phyloP scores from a whole-genome alignment of 768 basidiomycete genomes.

The button mushroom (Agaricus bisporus) region DNA sequence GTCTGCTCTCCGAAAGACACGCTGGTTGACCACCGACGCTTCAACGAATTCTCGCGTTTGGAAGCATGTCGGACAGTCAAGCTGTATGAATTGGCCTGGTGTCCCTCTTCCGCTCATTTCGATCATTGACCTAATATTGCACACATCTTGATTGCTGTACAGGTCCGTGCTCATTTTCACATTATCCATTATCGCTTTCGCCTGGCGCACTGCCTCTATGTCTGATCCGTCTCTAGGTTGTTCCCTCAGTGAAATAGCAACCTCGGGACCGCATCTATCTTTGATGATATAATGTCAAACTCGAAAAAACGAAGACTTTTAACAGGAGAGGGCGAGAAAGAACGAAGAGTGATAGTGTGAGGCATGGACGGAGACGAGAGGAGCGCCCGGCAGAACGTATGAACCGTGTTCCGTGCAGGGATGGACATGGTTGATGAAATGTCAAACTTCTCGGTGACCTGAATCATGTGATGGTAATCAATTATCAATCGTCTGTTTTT shows the following conservation, averaged over 20 bases:
- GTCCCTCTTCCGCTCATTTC: no score
- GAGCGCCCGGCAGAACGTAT: background rate
- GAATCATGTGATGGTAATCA: no score
- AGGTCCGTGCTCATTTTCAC: slow-evolving; percentile 69
- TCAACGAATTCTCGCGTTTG: no score
- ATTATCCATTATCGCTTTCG: slow-evolving; percentile 55
- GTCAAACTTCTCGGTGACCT: no score
- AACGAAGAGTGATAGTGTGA: slow-evolving; percentile 10
- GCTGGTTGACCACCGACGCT: no score
- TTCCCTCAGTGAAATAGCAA: slow-evolving; percentile 30
- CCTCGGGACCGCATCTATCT: slow-evolving; percentile 29
- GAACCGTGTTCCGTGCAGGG: background rate
- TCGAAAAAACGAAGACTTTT: slow-evolving; percentile 11
- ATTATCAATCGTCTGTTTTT: no score
- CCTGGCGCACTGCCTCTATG: slow-evolving; percentile 62
- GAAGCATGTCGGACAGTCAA: no score
- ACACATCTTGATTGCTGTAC: no score
- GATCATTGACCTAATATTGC: background rate
- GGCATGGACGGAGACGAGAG: slow-evolving; percentile 1
- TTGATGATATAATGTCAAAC: background rate
- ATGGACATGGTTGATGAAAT: background rate
- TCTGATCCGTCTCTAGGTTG: slow-evolving; percentile 28
- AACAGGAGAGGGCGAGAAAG: slow-evolving; percentile 24
- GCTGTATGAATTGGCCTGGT: no score
- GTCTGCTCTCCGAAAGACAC: no score